These are phyloP conservation scores for Gentiana dahurica DNA, from an alignment of 257 asterid genomes.

Conservation along the genomic window DNA sequence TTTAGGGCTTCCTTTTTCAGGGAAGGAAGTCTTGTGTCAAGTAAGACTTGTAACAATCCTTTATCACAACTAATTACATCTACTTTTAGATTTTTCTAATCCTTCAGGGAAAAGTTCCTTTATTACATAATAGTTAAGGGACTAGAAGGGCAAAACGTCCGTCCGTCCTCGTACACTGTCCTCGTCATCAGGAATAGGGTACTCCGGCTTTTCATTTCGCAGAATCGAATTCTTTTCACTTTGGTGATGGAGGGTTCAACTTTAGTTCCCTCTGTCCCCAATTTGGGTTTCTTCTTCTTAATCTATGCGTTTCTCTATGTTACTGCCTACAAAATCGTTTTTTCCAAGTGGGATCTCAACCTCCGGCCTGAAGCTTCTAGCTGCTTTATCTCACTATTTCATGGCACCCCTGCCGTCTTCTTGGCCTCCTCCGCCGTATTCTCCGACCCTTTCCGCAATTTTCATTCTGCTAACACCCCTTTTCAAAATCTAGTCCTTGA, in stretches of 20 bases:
- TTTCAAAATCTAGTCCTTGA: conserved; percentile 63
- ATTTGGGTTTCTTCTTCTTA: conserved; percentile 36
- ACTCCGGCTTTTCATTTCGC: too few relatives aligned
- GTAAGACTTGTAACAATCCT: too few relatives aligned
- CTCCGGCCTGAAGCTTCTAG: conserved; percentile 92
- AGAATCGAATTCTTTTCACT: neutral
- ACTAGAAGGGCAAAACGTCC: neutral
- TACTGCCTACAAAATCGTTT: conserved; percentile 39
- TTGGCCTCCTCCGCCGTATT: conserved; percentile 45
- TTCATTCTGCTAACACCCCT: conserved; percentile 55
- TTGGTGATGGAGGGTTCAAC: conserved; percentile 23
- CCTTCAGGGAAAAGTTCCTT: too few relatives aligned
- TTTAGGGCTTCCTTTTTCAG: too few relatives aligned
- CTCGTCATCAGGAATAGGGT: too few relatives aligned
- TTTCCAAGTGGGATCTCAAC: conserved; percentile 49
- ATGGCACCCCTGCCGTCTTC: conserved; percentile 90
- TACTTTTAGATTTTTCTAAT: too few relatives aligned
- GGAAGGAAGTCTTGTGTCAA: too few relatives aligned
- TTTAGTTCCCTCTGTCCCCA: conserved; percentile 16
- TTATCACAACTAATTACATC: too few relatives aligned
- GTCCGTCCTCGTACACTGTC: neutral
- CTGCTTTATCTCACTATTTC: conserved; percentile 73
- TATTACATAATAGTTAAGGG: too few relatives aligned
- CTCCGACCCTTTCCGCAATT: conserved; percentile 41
- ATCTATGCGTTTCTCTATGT: conserved; percentile 37